Evolutionary conservation across 192 early-diverging fungal genomes (phyloP), one percentile per base, ranked within the genome.

Genomic region (Spizellomyces punctatus): DNA sequence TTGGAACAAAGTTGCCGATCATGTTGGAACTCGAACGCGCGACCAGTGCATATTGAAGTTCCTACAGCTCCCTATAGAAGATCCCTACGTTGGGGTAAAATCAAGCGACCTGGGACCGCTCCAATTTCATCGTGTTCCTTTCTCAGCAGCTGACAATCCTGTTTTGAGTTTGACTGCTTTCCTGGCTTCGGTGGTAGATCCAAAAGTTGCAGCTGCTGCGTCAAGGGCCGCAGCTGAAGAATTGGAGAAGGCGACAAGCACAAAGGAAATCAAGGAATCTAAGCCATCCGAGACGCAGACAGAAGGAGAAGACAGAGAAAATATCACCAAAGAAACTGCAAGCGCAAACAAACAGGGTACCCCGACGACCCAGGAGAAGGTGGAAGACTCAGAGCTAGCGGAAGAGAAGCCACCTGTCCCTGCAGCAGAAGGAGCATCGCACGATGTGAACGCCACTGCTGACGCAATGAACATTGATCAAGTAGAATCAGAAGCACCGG

Each of bases 11-110:
- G 88, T 99, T 46, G 88, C 96, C 14, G 94, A 95, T 56, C 94
- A 96, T 66, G 95, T 99, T 5, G 95, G 94, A 0, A 95, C 94
- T 10, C 82, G 91, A 44, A 91, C 90, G 4, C 90, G 92, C 69
- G 94, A 96, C 60, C 91, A 97, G 72, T 99, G 97, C 69, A 87
- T 99, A 41, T 76, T 92, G 46, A 86, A 92, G 44, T 98, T 99
- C 77, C 77, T 85, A 19, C 88, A 94, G 75, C 76, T 97, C 65
- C 96, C 96, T 7, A 93, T 98, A 27, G 92, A 94, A 66, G 94
- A 95, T 56, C 87, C 86, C 5, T 93, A 90, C 64, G 78, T 92
- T 6, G 77, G 74, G 10, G 62, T 46, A 17, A 72, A 81, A 7
- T 68, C 62, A 9, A 74, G 48, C 17, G 78, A 66, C 17, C 67